A percentile compares a stretch with the other conserved stretches of the same genome.
Conservation (phyloP, 2,329 filamentous ascomycete species). For the Phoma sp. region DNA sequence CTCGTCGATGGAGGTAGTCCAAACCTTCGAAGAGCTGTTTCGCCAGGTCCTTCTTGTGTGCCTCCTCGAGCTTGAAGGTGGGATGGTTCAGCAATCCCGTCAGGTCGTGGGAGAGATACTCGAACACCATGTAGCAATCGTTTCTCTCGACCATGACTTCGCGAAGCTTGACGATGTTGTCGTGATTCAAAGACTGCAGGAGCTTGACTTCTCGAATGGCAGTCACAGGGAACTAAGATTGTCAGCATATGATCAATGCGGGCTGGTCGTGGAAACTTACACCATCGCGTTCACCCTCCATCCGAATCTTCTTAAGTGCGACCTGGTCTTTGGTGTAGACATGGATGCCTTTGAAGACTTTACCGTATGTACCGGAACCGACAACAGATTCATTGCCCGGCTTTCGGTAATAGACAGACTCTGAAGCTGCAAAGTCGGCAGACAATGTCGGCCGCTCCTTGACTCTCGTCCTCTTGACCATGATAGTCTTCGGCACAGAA, state of each 20-base stretch:
- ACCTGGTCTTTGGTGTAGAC: conserved; percentile 87
- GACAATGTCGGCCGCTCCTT: conserved; percentile 75
- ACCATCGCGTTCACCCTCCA: conserved; percentile 90
- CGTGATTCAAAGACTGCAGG: conserved; percentile 82
- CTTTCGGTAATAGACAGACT: conserved; percentile 93
- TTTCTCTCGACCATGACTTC: conserved; percentile 99
- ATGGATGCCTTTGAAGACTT: conserved; percentile 92
- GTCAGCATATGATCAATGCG: conserved; percentile 29
- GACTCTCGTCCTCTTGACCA: conserved; percentile 69
- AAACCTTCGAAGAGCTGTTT: conserved; percentile 92
- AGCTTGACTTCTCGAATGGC: conserved; percentile 91
- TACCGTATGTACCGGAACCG: conserved; percentile 93
- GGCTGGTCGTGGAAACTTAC: conserved; percentile 41
- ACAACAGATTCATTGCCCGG: conserved; percentile 97
- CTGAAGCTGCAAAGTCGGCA: conserved; percentile 75
- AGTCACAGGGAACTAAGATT: conserved; percentile 74
- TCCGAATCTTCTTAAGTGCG: conserved; percentile 87
- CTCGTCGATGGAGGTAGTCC: conserved; percentile 88
- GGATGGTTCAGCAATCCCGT: conserved; percentile 96
- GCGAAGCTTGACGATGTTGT: conserved; percentile 80
- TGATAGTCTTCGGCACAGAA: conserved; percentile 57
- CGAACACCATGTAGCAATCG: conserved; percentile 99
- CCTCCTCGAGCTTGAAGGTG: conserved; percentile 79
- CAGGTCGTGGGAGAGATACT: conserved; percentile 94
- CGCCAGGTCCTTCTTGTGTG: conserved; percentile 91